Evolutionary conservation across 805 yeast genomes (phyloP).

Genomic region (Kodamaea kakaduensis): DNA sequence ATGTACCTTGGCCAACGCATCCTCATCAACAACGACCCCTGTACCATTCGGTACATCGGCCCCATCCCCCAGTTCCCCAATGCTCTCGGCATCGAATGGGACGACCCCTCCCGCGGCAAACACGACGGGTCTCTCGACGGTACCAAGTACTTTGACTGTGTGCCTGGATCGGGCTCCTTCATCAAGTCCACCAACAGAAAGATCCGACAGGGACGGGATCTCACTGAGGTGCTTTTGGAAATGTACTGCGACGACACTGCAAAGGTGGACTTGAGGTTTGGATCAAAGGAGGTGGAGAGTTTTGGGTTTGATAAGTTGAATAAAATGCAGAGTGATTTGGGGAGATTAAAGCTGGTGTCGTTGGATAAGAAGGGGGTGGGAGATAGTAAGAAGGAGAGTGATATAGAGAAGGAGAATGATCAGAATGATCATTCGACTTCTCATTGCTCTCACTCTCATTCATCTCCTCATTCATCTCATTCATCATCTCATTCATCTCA

Average conservation of each 20-base stretch:
- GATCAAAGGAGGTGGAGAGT: conserved; percentile 55
- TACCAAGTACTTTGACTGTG: conserved; percentile 47
- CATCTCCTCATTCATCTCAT: too few relatives aligned
- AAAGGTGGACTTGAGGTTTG: conserved; percentile 39
- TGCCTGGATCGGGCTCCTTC: conserved; percentile 58
- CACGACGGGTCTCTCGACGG: conserved; percentile 62
- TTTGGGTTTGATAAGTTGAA: conserved; percentile 62
- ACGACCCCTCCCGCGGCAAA: conserved; percentile 62
- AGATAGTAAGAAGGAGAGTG: too few relatives aligned
- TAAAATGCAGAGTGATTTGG: conserved; percentile 44
- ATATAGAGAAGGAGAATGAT: too few relatives aligned
- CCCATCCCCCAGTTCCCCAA: conserved; percentile 39
- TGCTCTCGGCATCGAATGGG: conserved; percentile 89
- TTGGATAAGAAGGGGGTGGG: conserved; percentile 42
- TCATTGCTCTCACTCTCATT: conserved; percentile 10
- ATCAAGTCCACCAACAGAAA: conserved; percentile 42
- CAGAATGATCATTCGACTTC: background rate
- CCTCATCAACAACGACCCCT: conserved; percentile 17
- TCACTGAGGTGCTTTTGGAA: conserved; percentile 47
- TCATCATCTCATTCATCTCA: too few relatives aligned
- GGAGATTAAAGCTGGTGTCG: conserved; percentile 44
- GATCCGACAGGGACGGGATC: conserved; percentile 25
- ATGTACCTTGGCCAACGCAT: background rate
- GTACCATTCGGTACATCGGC: conserved; percentile 66
- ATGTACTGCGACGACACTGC: conserved; percentile 39